phyloP scores from a whole-genome alignment of 805 yeast genomes.

The Kazachstania kunashirensis region DNA sequence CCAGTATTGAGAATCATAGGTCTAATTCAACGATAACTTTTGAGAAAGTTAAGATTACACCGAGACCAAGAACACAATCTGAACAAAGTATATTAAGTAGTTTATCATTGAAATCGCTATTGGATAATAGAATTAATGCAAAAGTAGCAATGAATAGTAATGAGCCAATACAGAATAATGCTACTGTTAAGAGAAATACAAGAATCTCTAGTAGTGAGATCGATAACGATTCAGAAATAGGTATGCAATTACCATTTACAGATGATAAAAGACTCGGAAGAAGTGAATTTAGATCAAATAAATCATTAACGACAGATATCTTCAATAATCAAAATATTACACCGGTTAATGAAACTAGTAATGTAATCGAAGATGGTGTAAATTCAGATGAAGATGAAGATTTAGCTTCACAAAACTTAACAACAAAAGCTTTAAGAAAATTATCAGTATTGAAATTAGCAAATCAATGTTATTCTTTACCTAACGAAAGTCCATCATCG shows the following conservation, averaged over 20 bases:
- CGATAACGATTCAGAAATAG: conserved; percentile 14
- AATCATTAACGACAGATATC: too few species aligned
- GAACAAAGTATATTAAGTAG: conserved; percentile 38
- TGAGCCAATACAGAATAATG: not conserved
- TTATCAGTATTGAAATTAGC: conserved; percentile 23
- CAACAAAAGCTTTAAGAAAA: conserved; percentile 33
- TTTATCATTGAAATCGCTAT: conserved; percentile 58
- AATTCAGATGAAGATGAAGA: conserved; percentile 26
- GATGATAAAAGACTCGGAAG: conserved; percentile 19
- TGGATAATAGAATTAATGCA: conserved; percentile 20
- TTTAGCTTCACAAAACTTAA: conserved; percentile 27
- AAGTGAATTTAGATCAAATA: too few species aligned
- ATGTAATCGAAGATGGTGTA: conserved; percentile 9
- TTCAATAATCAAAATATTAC: too few species aligned
- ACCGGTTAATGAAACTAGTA: too few species aligned
- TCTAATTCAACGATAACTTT: conserved; percentile 16
- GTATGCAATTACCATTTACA: conserved; percentile 29
- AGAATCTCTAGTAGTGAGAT: conserved; percentile 2
- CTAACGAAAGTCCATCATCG: not conserved
- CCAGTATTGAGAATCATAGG: not conserved
- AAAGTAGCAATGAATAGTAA: not conserved
- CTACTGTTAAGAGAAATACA: conserved; percentile 7
- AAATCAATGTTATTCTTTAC: not conserved
- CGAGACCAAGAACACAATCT: conserved; percentile 32
- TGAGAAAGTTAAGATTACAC: conserved; percentile 54